Evolutionary conservation across 805 yeast species (phyloP), one percentile per base, ranked within the genome.

Genomic region (Myxozyma monticola): DNA sequence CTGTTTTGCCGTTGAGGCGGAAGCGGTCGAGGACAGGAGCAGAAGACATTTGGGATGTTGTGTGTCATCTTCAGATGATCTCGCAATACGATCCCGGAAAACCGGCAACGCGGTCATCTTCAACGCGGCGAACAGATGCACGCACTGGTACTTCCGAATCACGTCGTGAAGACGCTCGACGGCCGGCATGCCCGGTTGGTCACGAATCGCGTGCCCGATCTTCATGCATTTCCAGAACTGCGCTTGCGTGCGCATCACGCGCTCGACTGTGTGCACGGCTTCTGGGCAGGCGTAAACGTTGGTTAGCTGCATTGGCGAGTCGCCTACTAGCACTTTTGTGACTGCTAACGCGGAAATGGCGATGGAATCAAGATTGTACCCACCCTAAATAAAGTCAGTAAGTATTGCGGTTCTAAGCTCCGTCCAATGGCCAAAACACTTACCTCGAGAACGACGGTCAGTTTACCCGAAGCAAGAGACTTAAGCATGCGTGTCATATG

Each of bases 401-500:
- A n/a, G n/a, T n/a, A n/a, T n/a, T n/a, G n/a, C n/a, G n/a, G n/a
- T n/a, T n/a, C n/a, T n/a, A n/a, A n/a, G n/a, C n/a, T n/a, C n/a
- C n/a, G n/a, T n/a, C n/a, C n/a, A n/a, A n/a, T n/a, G n/a, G n/a
- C n/a, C n/a, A n/a, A n/a, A n/a, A n/a, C n/a, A n/a, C n/a, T n/a
- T n/a, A n/a, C n/a, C n/a, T 93, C 99, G 34, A 93, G 73, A 4
- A 88, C 85, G 4, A 89, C 96, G 41, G 95, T 86, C 39, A 93
- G 65, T 60, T 86, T 88, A 2, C 99, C 99, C 61, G 78, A 79
- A 1, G 97, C 96, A 38, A 93, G 71, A 33, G 88, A 80, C 68
- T 90, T 90, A 57, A 93, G 73, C 82, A 83, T 76, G 64, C 88
- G 95, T 3, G 97, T 87, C 96, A 93, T 89, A 57, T 89, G 90